phyloP scores from a whole-genome alignment of 192 early-diverging fungal species.

The Entomortierella lignicola region DNA sequence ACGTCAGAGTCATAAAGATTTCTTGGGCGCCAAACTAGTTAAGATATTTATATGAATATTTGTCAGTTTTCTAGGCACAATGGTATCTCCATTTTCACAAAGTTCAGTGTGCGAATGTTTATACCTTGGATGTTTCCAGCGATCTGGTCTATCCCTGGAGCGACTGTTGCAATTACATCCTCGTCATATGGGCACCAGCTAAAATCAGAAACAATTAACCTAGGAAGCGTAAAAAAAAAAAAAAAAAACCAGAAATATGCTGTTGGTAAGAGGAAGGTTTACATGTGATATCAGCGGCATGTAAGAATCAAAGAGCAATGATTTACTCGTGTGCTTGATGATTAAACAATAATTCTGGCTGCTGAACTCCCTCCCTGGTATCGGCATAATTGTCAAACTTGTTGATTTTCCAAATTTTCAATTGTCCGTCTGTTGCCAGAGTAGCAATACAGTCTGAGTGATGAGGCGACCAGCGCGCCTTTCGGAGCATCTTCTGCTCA shows the following conservation, averaged over 20 bases:
- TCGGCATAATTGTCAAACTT: constrained; percentile 16
- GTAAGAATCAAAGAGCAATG: too few relatives aligned
- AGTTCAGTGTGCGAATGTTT: too few relatives aligned
- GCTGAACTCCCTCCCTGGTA: background rate
- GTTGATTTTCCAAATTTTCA: constrained; percentile 36
- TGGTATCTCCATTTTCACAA: too few relatives aligned
- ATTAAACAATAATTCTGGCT: constrained; percentile 8
- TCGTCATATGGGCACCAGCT: constrained; percentile 36
- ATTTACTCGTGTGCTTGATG: constrained; percentile 25
- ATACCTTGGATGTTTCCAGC: constrained; percentile 42
- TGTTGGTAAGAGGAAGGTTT: too few relatives aligned
- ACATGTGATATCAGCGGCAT: too few relatives aligned
- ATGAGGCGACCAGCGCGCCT: constrained; percentile 38
- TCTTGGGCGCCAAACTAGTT: constrained; percentile 17
- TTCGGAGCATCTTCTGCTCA: background rate
- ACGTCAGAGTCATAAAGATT: background rate
- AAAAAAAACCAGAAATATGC: background rate
- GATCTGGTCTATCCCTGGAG: constrained; percentile 3
- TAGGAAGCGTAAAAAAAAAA: background rate
- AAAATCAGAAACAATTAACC: constrained; percentile 26
- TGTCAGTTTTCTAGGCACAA: background rate
- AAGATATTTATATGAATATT: background rate
- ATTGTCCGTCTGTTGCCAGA: constrained; percentile 3
- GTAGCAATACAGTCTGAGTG: constrained; percentile 15
- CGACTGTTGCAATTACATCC: constrained; percentile 30